A percentile compares a stretch with the other conserved stretches of the same genome.
Conservation (phyloP, 2,329 filamentous ascomycete genomes). For the Ophiostoma australiae region DNA sequence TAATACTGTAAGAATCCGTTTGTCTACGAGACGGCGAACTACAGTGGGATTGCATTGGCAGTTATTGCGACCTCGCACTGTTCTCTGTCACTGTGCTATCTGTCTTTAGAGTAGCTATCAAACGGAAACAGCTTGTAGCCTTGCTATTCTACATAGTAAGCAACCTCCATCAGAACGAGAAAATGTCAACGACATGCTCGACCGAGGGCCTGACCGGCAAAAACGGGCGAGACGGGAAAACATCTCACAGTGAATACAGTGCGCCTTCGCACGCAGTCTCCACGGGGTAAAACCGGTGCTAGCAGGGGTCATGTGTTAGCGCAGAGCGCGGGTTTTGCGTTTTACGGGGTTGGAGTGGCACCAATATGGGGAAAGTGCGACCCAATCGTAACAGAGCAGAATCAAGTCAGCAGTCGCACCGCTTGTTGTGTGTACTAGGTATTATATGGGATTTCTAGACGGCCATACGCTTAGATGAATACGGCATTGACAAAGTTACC, state of each 20-base stretch:
- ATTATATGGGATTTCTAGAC: too few species aligned
- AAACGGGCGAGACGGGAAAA: neutral
- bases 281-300: constrained; percentile 18
- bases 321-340: constrained; percentile 13
- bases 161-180: neutral
- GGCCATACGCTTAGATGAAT: neutral
- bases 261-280: constrained; percentile 4
- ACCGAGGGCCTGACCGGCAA: constrained; percentile 1
- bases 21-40: neutral
- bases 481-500: too few species aligned
- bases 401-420: neutral
- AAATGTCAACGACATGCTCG: neutral
- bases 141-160: too few species aligned
- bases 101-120: neutral
- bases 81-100: too few species aligned
- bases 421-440: too few species aligned
- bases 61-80: neutral
- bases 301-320: constrained; percentile 16
- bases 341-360: constrained; percentile 20
- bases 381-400: constrained; percentile 8
- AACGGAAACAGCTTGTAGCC: too few species aligned
- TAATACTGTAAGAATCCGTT: neutral
- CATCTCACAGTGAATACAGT: constrained; percentile 9
- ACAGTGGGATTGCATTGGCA: neutral
- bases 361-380: constrained; percentile 16